Base-by-base conservation (phyloP, 1,284 basidiomycete genomes). In the Stygiomarasmius scandens region DNA sequence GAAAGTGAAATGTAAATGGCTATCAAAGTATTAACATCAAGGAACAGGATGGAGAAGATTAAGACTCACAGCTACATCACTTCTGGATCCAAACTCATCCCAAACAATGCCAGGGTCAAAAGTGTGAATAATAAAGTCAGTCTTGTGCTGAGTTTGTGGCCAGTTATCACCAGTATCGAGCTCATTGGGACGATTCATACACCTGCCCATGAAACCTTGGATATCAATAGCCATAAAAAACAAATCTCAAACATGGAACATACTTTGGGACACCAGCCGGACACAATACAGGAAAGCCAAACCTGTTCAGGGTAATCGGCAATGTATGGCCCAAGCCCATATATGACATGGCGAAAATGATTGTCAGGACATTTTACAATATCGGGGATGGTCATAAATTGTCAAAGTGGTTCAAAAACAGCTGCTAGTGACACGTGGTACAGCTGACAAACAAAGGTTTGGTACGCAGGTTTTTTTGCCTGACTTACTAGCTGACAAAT, bases 261-360 rank as follows among this genome's bases (percentile, higher is more conserved):
- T 29, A 63, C 62, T 62, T 63, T 29, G 54, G 55, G 47, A 41
- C 62, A 63, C 62, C 62, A 63, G 10, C 54, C 54, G 12, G 49
- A 44, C 1, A 63, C 62, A 47, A 63, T 60, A 14, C 48, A 49
- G 1, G 61, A 20, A 0, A 62, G 58, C 23, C 24, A 25, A 16
- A 56, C 61, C 41, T 63, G 62, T 27, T 63, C 58, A 3, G 62
- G 62, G 51, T 63, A 63, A 44, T 63, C 61, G 2, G 61, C 61
- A 44, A 63, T 63, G 24, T 59, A 62, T 14, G 62, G 58, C 8
- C 61, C 62, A 2, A 63, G 22, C 6, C 49, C 54, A 51, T 54
- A 62, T 0, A 63, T 56, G 1, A 51, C 58, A 4, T 49, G 32
- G 6, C 58, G 62, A 45, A 29, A 63, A 45, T 63, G 58, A 5